Evolutionary conservation across 352 stramenopile species (phyloP), one percentile per base, ranked within the genome.

Genomic region (Blastocystis sp.): DNA sequence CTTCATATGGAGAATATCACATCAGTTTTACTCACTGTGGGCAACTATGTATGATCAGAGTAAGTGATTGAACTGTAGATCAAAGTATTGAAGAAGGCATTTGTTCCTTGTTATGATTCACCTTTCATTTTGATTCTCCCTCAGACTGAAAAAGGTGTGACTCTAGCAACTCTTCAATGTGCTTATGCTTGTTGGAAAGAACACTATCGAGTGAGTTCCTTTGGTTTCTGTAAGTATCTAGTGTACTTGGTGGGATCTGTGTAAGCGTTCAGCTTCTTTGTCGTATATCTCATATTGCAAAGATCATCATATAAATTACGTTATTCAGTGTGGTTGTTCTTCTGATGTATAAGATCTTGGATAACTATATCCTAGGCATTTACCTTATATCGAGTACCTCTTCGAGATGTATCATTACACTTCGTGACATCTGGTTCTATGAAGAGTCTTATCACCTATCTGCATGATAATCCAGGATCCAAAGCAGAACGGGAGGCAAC

Each of bases 201-300:
- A 16, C 24, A 32, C 19, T 37, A 24, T 11, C 7, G 14, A 7
- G 61, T 73, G 9, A 5, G 11, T 21, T 73, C n/a, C n/a, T n/a
- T 11, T 43, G 19, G n/a, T 6, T 11, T 73, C 7, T 5, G 19
- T 16, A 51, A 27, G 14, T 39, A 9, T 9, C 16, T 19, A 75
- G 65, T 75, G 65, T 54, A 39, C 65, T 14, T 75, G 65, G 65
- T 75, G 65, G 65, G 27, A 75, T 37, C 11, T 7, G 32, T 51
- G 21, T 4, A 19, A 51, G 24, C 32, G n/a, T 37, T 56, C 32
- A 16, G 19, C 24, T 12, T 56, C 37, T 12, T 43, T 51, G 43
- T 39, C 32, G 27, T 51, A 75, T 21, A 39, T 39, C 24, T n/a
- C 32, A 4, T 75, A 24, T 37, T 75, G 24, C 39, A 19, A n/a